phyloP scores from a whole-genome alignment of 1,284 basidiomycete species.

The Trichosporon sp. region DNA sequence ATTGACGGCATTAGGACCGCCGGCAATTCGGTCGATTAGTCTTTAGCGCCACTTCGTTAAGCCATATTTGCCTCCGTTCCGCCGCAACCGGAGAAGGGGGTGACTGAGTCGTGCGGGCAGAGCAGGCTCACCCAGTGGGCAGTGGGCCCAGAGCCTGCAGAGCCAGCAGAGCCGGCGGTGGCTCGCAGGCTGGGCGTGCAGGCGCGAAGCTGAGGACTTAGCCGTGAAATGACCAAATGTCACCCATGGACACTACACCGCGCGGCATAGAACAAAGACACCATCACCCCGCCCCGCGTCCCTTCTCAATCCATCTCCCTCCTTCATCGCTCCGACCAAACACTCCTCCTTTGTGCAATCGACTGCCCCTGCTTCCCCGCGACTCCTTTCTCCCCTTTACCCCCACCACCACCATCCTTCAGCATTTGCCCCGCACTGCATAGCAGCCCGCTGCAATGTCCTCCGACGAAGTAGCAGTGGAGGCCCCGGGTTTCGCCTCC shows the following conservation, averaged over 20 bases:
- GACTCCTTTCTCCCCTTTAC: background rate
- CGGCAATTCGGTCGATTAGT: background rate
- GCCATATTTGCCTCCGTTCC: background rate
- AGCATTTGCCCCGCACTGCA: slow-evolving; percentile 10
- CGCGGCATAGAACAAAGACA: slow-evolving; percentile 10
- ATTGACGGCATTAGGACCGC: slow-evolving; percentile 11
- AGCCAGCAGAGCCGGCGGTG: background rate
- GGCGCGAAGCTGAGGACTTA: slow-evolving; percentile 16
- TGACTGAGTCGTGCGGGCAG: background rate
- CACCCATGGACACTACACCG: background rate
- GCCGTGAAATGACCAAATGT: slow-evolving; percentile 18
- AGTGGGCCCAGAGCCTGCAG: background rate
- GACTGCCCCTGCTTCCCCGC: background rate
- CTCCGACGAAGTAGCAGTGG: slow-evolving; percentile 21
- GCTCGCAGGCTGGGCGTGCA: background rate
- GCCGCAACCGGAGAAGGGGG: background rate
- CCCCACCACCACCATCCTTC: background rate
- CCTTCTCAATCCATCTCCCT: slow-evolving; percentile 2
- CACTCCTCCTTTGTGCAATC: background rate
- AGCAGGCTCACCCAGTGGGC: background rate
- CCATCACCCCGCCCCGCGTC: slow-evolving; percentile 17
- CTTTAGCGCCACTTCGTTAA: slow-evolving; percentile 16
- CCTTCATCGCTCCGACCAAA: background rate
- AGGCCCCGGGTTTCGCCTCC: slow-evolving; percentile 30
- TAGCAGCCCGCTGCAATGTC: slow-evolving; percentile 20